Percentiles rank a stretch among this genome's conserved stretches.
Evolutionary conservation across 140 eudicot genomes (phyloP).

Genomic region (Stevia rebaudiana): DNA sequence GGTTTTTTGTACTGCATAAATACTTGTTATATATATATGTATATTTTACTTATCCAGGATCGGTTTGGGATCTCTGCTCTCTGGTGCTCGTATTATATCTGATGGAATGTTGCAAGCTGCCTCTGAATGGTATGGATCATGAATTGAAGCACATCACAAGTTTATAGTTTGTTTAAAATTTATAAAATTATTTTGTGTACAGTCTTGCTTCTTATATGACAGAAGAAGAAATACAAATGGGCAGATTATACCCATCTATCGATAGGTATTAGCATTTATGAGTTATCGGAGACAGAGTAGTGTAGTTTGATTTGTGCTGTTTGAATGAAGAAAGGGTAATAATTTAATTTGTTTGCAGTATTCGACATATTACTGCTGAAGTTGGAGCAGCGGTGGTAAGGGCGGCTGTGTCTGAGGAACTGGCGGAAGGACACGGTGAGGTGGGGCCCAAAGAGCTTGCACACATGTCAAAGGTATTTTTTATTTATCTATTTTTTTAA

Average conservation of each 20-base stretch:
- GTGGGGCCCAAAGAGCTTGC: slow-evolving; percentile 75
- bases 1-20: background rate
- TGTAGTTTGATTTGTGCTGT: no score
- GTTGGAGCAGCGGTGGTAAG: slow-evolving; percentile 88
- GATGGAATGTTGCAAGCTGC: slow-evolving; percentile 98
- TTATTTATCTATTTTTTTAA: background rate
- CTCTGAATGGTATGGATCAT: slow-evolving; percentile 65
- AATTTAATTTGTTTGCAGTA: slow-evolving; percentile 50
- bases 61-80: slow-evolving; percentile 88
- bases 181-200: slow-evolving; percentile 20
- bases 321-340: background rate
- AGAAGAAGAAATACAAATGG: slow-evolving; percentile 81
- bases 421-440: slow-evolving; percentile 90
- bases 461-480: slow-evolving; percentile 74
- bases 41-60: slow-evolving; percentile 45
- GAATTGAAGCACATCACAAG: no score
- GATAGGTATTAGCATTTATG: slow-evolving; percentile 38
- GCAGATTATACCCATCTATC: slow-evolving; percentile 78
- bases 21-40: background rate
- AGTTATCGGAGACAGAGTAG: background rate
- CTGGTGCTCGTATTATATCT: slow-evolving; percentile 87
- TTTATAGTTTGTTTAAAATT: no score
- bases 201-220: slow-evolving; percentile 97
- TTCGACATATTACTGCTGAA: slow-evolving; percentile 90
- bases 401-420: slow-evolving; percentile 79